A percentile compares a stretch with the other conserved stretches of the same genome.
Conservation (phyloP, 495 filamentous ascomycete species). For the Alectoria sarmentosa region DNA sequence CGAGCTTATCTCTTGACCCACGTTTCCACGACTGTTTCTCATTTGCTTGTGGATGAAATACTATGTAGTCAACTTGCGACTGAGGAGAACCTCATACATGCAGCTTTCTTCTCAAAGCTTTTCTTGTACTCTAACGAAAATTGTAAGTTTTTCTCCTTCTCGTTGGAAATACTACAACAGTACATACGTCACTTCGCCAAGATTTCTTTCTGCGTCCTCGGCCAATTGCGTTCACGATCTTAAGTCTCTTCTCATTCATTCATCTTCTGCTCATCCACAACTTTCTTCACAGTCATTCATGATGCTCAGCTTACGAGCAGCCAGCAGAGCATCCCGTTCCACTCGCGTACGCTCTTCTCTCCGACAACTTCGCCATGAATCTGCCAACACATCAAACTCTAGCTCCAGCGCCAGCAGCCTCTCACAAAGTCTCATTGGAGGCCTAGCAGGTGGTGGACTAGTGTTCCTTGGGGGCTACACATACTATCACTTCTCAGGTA, state of each 20-base stretch:
- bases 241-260: too few relatives aligned
- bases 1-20: not conserved
- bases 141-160: too few relatives aligned
- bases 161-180: too few relatives aligned
- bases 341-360: constrained; percentile 11
- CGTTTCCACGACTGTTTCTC: not conserved
- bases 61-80: not conserved
- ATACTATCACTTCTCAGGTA: constrained; percentile 50
- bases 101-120: not conserved
- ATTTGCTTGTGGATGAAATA: not conserved
- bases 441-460: constrained; percentile 43
- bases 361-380: constrained; percentile 21
- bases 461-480: constrained; percentile 44
- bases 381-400: constrained; percentile 9
- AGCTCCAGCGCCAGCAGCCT: constrained; percentile 14
- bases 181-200: constrained; percentile 1
- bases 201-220: not conserved
- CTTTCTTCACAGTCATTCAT: not conserved
- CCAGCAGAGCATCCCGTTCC: constrained; percentile 9
- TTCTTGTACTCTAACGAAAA: too few relatives aligned
- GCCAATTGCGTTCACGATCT: too few relatives aligned
- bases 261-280: not conserved
- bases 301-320: constrained; percentile 16
- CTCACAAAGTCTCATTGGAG: constrained; percentile 35
- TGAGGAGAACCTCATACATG: not conserved